These are phyloP conservation scores for Fragosphaeria purpurea DNA, from an alignment of 2,329 filamentous ascomycete species.

Conservation along the genomic window DNA sequence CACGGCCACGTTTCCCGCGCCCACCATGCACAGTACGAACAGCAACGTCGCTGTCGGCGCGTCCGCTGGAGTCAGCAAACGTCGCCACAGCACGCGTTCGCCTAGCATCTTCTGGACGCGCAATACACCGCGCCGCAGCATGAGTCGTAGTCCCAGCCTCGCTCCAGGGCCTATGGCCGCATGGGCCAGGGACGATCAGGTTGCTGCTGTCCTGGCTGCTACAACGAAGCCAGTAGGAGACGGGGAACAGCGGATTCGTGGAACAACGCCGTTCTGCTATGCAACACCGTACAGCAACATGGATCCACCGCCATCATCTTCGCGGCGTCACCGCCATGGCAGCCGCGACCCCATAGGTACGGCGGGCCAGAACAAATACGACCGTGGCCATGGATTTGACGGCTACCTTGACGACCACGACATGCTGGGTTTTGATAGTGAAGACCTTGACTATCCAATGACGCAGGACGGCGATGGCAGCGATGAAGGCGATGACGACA, in stretches of 20 bases:
- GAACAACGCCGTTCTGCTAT: constrained; percentile 56
- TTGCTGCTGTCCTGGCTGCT: constrained; percentile 24
- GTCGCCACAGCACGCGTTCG: constrained; percentile 40
- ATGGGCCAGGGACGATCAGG: not conserved
- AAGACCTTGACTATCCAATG: constrained; percentile 19
- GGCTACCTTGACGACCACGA: constrained; percentile 15
- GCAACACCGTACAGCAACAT: constrained; percentile 64
- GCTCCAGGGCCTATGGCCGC: constrained; percentile 23
- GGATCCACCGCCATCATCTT: constrained; percentile 17
- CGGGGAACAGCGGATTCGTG: constrained; percentile 26
- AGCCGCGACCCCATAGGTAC: constrained; percentile 18
- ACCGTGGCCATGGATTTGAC: constrained; percentile 17
- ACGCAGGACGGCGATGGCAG: constrained; percentile 26
- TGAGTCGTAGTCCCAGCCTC: constrained; percentile 23
- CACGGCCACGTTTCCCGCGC: constrained; percentile 15
- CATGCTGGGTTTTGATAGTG: constrained; percentile 14
- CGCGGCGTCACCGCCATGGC: constrained; percentile 7
- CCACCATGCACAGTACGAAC: constrained; percentile 3
- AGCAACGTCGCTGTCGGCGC: constrained; percentile 12
- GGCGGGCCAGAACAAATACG: constrained; percentile 10
- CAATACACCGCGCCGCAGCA: constrained; percentile 47
- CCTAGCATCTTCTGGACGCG: constrained; percentile 37
- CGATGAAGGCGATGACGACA: constrained; percentile 23
- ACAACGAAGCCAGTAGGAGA: not conserved
- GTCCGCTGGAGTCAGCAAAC: constrained; percentile 14